Conservation (phyloP, 176 grass and related monocot genomes). For the Miscanthus lutarioriparius region DNA sequence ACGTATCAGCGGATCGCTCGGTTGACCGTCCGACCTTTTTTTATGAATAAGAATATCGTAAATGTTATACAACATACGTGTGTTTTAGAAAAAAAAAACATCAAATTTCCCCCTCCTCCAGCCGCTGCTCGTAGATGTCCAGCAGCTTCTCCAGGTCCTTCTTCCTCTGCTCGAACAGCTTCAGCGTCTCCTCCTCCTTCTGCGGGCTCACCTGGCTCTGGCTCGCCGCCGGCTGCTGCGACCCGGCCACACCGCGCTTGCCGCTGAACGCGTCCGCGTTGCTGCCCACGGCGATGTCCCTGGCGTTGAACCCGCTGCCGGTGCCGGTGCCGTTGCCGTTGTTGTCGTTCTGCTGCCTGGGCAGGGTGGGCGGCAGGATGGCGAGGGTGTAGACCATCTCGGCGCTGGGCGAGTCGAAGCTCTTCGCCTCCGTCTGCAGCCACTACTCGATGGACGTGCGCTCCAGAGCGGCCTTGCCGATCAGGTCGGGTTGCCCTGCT, state of each 20-base stretch:
- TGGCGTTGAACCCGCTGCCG: not conserved
- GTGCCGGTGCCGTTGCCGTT: no score
- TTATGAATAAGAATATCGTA: no score
- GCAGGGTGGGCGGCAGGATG: constrained; percentile 35
- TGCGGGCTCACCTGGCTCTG: not conserved
- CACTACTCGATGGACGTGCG: constrained; percentile 93
- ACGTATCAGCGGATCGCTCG: not conserved
- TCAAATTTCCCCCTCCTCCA: constrained; percentile 41
- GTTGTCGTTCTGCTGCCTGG: constrained; percentile 15
- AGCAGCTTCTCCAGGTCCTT: constrained; percentile 73
- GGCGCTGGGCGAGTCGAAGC: constrained; percentile 81
- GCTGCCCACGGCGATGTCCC: not conserved
- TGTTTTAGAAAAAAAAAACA: no score
- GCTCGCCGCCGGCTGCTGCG: not conserved
- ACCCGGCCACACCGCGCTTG: constrained; percentile 2
- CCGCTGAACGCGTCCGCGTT: constrained; percentile 16
- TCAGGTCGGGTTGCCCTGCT: constrained; percentile 66
- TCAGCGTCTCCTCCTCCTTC: constrained; percentile 54
- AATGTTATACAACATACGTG: no score
- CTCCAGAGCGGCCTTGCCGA: constrained; percentile 76
- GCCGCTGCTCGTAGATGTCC: constrained; percentile 83
- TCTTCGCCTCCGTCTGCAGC: constrained; percentile 90
- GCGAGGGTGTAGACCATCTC: constrained; percentile 85
- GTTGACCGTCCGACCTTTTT: not conserved
- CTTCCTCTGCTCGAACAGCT: constrained; percentile 51